Evolutionary conservation across 805 yeast genomes (phyloP).

Genomic region (Metschnikowia cubensis): DNA sequence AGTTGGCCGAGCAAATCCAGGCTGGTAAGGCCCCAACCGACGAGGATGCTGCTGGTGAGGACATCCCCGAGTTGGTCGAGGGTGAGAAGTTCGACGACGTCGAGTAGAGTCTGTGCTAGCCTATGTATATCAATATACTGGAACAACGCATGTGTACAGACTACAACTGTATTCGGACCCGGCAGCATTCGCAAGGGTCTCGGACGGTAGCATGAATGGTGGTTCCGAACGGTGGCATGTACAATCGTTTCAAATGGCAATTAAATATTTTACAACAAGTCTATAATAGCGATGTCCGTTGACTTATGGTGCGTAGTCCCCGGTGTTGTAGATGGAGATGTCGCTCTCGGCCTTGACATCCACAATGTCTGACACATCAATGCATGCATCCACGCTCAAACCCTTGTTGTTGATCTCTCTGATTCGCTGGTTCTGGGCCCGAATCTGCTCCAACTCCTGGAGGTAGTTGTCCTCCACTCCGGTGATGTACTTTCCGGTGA

Average conservation of each 20-base stretch:
- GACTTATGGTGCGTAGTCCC: conserved; percentile 38
- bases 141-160: conserved; percentile 12
- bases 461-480: conserved; percentile 84
- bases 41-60: conserved; percentile 45
- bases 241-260: not conserved
- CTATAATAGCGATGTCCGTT: not conserved
- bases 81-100: conserved; percentile 81
- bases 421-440: conserved; percentile 70
- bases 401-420: conserved; percentile 39
- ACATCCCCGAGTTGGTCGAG: conserved; percentile 76
- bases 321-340: conserved; percentile 54
- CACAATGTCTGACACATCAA: conserved; percentile 41
- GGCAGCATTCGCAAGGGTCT: too few relatives aligned
- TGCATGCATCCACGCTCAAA: conserved; percentile 38
- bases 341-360: conserved; percentile 79
- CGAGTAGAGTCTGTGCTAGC: conserved; percentile 26
- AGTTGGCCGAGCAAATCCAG: conserved; percentile 87
- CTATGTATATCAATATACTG: conserved; percentile 11
- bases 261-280: conserved; percentile 2
- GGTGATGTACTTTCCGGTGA: conserved; percentile 92
- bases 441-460: conserved; percentile 72
- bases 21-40: conserved; percentile 48
- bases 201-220: not conserved
- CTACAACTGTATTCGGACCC: not conserved
- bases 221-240: not conserved